Base-by-base conservation (phyloP, 2,329 filamentous ascomycete species). In the Trichoderma cornu-damae region DNA sequence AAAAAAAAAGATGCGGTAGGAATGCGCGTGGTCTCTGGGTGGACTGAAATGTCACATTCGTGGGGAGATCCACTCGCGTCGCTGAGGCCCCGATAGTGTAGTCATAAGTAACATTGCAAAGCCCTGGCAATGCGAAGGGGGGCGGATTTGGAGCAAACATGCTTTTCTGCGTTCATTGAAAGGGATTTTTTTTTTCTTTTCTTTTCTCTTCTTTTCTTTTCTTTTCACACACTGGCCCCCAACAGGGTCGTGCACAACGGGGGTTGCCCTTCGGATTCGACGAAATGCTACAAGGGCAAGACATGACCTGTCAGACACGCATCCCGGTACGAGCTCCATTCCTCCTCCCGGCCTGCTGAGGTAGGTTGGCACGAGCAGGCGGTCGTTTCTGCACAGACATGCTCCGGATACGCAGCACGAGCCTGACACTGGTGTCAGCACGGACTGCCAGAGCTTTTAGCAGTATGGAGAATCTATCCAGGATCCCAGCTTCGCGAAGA, bases 261-360 rank as follows among this genome's bases (percentile, higher is more conserved):
- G 47, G 32, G 28, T 30, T 34, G 30, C 16, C 51, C 51, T 47
- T 54, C 51, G 51, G 51, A 30, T 32, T 55, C 32, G 30, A 30
- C 51, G 42, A 46, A 26, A 14, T 44, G 30, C 51, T 26, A n/a
- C n/a, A n/a, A 38, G 42, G 42, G 40, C 40, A 28, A 46, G 44
- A 38, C 51, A 55, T 55, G 51, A 47, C 51, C 32, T 55, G 51
- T 55, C 51, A 55, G 51, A 55, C 51, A 38, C 30, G 51, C 51
- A 55, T 55, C 51, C 51, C 42, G 32, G 51, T 38, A 43, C 32
- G 16, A 18, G 40, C 40, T 30, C 51, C 51, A 47, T 55, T 46
- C 51, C 51, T 47, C 12, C 32, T 47, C 51, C 51, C 51, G 30
- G n/a, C 40, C 42, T 46, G n/a, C n/a, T n/a, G n/a, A 46, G 40